Percentiles rank a stretch among this genome's conserved stretches.
phyloP scores from a whole-genome alignment of 495 filamentous ascomycete genomes.

The Talaromyces adpressus region DNA sequence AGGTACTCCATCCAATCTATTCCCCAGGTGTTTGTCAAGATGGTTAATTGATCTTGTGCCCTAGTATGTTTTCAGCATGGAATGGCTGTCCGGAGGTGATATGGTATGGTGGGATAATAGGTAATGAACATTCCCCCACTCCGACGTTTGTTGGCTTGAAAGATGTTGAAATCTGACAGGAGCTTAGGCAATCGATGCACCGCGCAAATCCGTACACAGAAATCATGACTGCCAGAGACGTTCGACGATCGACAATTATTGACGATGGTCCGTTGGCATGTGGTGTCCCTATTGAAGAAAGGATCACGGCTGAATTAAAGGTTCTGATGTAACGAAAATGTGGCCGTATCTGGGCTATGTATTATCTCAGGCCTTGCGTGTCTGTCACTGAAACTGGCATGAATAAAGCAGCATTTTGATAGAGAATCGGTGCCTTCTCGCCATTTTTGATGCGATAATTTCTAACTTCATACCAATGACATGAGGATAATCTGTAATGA shows the following conservation, averaged over 20 bases:
- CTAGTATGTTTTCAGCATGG: slow-evolving; percentile 20
- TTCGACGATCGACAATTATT: slow-evolving; percentile 16
- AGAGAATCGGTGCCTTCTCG: too few species aligned
- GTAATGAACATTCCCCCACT: background rate
- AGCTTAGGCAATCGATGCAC: slow-evolving; percentile 19
- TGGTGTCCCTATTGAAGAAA: slow-evolving; percentile 4
- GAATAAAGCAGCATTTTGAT: too few species aligned
- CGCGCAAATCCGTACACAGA: slow-evolving; percentile 18
- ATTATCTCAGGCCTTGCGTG: background rate
- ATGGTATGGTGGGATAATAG: slow-evolving; percentile 22
- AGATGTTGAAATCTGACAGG: slow-evolving; percentile 13
- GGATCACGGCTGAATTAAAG: background rate
- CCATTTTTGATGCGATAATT: too few species aligned
- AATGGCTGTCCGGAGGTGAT: slow-evolving; percentile 16
- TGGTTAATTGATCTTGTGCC: background rate
- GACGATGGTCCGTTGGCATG: slow-evolving; percentile 15
- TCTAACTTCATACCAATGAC: background rate
- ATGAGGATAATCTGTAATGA: background rate
- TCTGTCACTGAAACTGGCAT: background rate
- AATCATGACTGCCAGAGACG: slow-evolving; percentile 17
- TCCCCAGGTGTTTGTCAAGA: background rate
- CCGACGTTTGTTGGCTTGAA: background rate
- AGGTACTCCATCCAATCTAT: slow-evolving; percentile 8
- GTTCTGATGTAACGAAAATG: too few species aligned
- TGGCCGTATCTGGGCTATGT: background rate